Percentiles rank a stretch among this genome's conserved stretches.
Conservation (phyloP, 306 rosid genomes). For the Neltuma alba region DNA sequence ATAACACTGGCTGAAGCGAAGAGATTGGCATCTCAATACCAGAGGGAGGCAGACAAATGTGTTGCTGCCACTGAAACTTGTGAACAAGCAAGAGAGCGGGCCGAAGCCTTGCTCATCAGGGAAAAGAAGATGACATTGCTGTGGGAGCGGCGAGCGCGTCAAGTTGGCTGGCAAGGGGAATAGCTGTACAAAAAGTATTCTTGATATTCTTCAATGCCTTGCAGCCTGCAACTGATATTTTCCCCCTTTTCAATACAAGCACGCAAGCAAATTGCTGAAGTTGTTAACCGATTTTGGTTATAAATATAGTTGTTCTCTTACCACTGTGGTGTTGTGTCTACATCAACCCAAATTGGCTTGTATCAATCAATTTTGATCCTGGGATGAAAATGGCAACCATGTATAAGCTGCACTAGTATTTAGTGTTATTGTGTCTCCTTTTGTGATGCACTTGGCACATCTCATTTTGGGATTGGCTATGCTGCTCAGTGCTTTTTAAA, state of each 20-base stretch:
- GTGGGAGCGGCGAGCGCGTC: slow-evolving; percentile 90
- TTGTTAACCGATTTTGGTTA: slow-evolving; percentile 38
- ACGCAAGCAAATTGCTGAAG: slow-evolving; percentile 62
- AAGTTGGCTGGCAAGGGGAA: slow-evolving; percentile 88
- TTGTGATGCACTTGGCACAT: not conserved
- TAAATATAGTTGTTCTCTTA: slow-evolving; percentile 25
- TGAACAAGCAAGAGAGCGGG: slow-evolving; percentile 86
- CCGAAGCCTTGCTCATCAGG: slow-evolving; percentile 72
- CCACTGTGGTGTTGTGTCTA: slow-evolving; percentile 32
- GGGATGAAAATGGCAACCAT: slow-evolving; percentile 39
- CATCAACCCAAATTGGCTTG: slow-evolving; percentile 36
- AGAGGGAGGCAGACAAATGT: slow-evolving; percentile 95
- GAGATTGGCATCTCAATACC: slow-evolving; percentile 89
- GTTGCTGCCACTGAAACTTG: slow-evolving; percentile 92
- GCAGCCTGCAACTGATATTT: slow-evolving; percentile 32
- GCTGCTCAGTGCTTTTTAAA: not conserved
- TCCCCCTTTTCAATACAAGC: slow-evolving; percentile 24
- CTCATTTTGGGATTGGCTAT: not conserved
- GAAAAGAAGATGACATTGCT: slow-evolving; percentile 70
- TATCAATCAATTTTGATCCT: slow-evolving; percentile 43
- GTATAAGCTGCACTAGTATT: slow-evolving; percentile 21
- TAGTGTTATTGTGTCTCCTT: not conserved
- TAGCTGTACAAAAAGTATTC: slow-evolving; percentile 31
- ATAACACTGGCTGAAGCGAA: slow-evolving; percentile 83
- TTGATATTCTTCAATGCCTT: slow-evolving; percentile 40